A percentile compares a stretch with the other conserved stretches of the same genome.
These are phyloP conservation scores for Suillus ampliporus DNA, from an alignment of 768 basidiomycete genomes.

Conservation along the genomic window DNA sequence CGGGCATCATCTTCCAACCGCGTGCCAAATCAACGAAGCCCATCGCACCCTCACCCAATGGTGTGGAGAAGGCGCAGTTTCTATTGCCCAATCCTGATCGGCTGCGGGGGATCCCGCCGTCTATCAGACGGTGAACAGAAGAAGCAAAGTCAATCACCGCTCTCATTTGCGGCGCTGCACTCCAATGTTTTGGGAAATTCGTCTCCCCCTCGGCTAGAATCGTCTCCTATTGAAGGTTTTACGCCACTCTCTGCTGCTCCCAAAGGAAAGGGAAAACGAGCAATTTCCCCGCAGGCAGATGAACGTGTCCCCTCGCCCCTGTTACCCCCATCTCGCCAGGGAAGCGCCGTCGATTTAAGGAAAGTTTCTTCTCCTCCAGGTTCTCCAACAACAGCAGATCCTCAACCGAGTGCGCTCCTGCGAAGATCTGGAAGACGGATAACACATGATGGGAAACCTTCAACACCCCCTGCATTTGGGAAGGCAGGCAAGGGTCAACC, in stretches of 20 bases:
- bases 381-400: constrained; percentile 35
- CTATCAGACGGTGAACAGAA: constrained; percentile 35
- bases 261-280: constrained; percentile 35
- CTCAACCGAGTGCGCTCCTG: constrained; percentile 26
- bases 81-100: constrained; percentile 35
- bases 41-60: constrained; percentile 34
- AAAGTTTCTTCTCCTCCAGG: constrained; percentile 41
- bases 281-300: constrained; percentile 36
- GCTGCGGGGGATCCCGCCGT: constrained; percentile 32
- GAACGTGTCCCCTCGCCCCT: constrained; percentile 20
- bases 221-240: constrained; percentile 26
- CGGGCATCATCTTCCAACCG: constrained; percentile 97
- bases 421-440: constrained; percentile 41
- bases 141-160: constrained; percentile 25
- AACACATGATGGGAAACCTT: constrained; percentile 32
- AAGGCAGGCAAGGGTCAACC: constrained; percentile 58
- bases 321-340: constrained; percentile 29
- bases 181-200: constrained; percentile 16
- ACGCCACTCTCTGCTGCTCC: constrained; percentile 11
- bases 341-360: constrained; percentile 33
- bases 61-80: constrained; percentile 44
- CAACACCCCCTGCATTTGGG: constrained; percentile 34
- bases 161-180: constrained; percentile 38
- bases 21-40: constrained; percentile 47
- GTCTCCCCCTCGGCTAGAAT: constrained; percentile 30